Conservation (phyloP, 2,329 filamentous ascomycete genomes). For the Phialophora chinensis region DNA sequence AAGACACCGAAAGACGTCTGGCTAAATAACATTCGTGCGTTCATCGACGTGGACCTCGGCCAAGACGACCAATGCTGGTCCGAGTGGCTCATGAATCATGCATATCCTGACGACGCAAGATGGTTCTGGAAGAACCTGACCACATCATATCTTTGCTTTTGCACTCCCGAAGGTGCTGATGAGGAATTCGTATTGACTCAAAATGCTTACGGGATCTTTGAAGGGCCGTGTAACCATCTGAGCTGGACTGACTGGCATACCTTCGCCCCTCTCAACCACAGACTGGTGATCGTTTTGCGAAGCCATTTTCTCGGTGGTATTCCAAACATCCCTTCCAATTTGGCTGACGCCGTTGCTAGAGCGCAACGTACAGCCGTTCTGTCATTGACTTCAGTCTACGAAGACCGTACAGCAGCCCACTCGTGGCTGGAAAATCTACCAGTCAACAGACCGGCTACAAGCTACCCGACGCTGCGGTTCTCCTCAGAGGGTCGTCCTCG, state of each 20-base stretch:
- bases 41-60: not conserved
- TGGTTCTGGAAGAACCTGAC: not conserved
- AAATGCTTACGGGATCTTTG: slow-evolving; percentile 13
- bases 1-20: not conserved
- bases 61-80: not conserved
- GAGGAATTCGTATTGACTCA: slow-evolving; percentile 7
- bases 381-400: not conserved
- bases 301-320: not conserved
- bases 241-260: not conserved
- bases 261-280: not conserved
- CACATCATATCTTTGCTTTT: not conserved
- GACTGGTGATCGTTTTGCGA: not conserved
- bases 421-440: not conserved
- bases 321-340: not conserved
- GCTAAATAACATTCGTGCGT: not conserved
- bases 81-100: not conserved
- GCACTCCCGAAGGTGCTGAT: not conserved
- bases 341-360: not conserved
- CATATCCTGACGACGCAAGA: not conserved
- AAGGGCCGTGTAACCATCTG: not conserved
- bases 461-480: not conserved
- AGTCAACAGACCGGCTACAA: not conserved
- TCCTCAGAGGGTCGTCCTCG: not conserved
- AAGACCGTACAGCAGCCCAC: not conserved
- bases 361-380: not conserved